Percentiles rank a stretch among this genome's conserved stretches.
These are phyloP conservation scores for Suhomyces bokatorum DNA, from an alignment of 1,139 yeast species.

Conservation along the genomic window DNA sequence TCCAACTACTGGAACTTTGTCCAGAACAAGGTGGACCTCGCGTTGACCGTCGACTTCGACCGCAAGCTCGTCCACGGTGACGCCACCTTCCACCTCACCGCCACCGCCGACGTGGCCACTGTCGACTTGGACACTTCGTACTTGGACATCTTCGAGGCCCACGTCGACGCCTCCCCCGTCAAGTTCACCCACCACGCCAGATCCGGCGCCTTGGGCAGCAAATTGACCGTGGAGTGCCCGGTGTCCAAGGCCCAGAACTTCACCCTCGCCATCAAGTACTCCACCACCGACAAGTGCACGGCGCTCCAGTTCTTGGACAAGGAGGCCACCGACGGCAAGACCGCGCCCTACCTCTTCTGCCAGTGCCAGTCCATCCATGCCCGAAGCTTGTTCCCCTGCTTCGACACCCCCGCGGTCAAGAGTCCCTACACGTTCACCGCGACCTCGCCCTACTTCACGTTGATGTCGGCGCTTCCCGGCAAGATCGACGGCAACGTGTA, in stretches of 20 bases:
- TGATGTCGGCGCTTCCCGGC: conserved; percentile 65
- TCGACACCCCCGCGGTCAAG: conserved; percentile 87
- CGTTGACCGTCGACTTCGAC: conserved; percentile 58
- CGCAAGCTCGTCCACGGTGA: conserved; percentile 53
- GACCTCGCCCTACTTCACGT: conserved; percentile 62
- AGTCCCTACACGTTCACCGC: conserved; percentile 61
- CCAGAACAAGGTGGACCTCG: conserved; percentile 52
- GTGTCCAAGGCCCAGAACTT: conserved; percentile 18
- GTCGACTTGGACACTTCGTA: conserved; percentile 70
- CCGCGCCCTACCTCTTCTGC: conserved; percentile 76
- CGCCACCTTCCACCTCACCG: conserved; percentile 49
- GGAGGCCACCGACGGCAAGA: conserved; percentile 75
- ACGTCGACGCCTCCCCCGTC: conserved; percentile 41
- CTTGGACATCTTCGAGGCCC: conserved; percentile 49
- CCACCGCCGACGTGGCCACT: conserved; percentile 23
- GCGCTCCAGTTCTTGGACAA: conserved; percentile 85
- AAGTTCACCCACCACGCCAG: conserved; percentile 47
- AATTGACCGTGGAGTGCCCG: conserved; percentile 43
- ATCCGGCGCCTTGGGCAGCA: conserved; percentile 67
- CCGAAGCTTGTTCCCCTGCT: conserved; percentile 83
- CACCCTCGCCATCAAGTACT: conserved; percentile 49
- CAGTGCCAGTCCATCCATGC: conserved; percentile 94
- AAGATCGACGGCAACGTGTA: conserved; percentile 38
- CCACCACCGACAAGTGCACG: conserved; percentile 74
- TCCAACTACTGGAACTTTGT: conserved; percentile 65